Evolutionary conservation across 208 protist genomes (phyloP), one percentile per base, ranked within the genome.

Genomic region (Crithidia sp.): DNA sequence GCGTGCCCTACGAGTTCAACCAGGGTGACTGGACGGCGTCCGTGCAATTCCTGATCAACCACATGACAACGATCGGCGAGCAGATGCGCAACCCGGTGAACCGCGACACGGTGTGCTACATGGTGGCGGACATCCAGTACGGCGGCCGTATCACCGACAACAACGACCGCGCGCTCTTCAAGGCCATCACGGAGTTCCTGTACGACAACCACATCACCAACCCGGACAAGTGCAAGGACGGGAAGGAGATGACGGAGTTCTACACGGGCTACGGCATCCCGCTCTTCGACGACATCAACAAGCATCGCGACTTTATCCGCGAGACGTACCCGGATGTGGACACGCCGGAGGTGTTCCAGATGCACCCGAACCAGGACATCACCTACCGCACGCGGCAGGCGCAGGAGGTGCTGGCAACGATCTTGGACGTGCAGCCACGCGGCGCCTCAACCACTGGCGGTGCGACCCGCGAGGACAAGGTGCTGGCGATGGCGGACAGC

Each of bases 41-140:
- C 75, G 87, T 99, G 70, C 84, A 95, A 79, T 99, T 99, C 88
- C 81, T 99, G 37, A 98, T 99, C 84, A 99, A 99, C 77, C 98
- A 99, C 89, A 95, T 99, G 83, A 96, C 96, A 9, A 96, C 94
- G n/a, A 98, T 98, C 69, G 96, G 96, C 59, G 94, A 99, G 82
- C 85, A 97, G 44, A 75, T 98, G 16, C 96, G 96, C 75, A 96
- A 95, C 74, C 85, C 92, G 41, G 94, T 98, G 41, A 96, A 95
- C 70, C 95, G 94, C 73, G 92, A 97, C 74, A 98, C 96, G 12
- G 90, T 98, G 60, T 95, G 92, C 81, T 99, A 99, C 90, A 99
- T 99, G 96, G 94, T 99, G 19, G 93, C 95, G 52, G 99, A 99
- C 80, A 98, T 99, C 77, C 98, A 99, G 87, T 99, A 99, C 88